These are phyloP conservation scores for Hypoxylon sp. DNA, from an alignment of 2,329 filamentous ascomycete species.

Conservation along the genomic window DNA sequence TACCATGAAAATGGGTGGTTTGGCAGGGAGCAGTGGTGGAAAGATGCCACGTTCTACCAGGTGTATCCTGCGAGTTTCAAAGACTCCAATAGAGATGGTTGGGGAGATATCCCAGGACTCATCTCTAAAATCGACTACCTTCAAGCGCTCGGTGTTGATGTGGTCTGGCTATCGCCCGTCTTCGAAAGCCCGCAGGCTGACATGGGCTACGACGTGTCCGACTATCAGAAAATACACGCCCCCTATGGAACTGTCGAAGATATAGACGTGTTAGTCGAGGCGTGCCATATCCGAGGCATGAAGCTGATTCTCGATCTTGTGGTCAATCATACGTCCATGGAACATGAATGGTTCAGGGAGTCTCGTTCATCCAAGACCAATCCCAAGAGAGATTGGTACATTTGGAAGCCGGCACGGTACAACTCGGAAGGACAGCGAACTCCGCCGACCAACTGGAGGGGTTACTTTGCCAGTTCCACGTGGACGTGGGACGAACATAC, in stretches of 20 bases:
- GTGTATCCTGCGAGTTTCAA: conserved; percentile 67
- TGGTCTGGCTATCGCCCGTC: conserved; percentile 65
- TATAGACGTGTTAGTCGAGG: conserved; percentile 68
- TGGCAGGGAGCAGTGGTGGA: conserved; percentile 55
- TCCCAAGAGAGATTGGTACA: conserved; percentile 68
- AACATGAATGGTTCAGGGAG: conserved; percentile 67
- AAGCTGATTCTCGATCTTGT: conserved; percentile 77
- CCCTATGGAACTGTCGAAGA: conserved; percentile 73
- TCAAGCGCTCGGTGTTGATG: conserved; percentile 65
- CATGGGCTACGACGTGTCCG: conserved; percentile 77
- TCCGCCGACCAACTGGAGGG: conserved; percentile 66
- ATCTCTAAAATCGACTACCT: conserved; percentile 71
- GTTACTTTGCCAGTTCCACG: conserved; percentile 56
- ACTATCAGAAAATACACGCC: conserved; percentile 72
- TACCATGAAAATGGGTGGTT: conserved; percentile 44
- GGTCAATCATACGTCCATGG: conserved; percentile 70
- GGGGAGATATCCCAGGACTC: conserved; percentile 71
- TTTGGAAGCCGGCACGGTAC: conserved; percentile 67
- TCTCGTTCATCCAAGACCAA: conserved; percentile 59
- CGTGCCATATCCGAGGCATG: conserved; percentile 66
- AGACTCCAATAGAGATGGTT: conserved; percentile 66
- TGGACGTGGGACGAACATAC: conserved; percentile 62
- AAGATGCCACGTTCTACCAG: conserved; percentile 57
- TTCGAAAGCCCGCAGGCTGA: conserved; percentile 68
- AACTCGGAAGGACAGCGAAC: conserved; percentile 60